These are phyloP conservation scores for Penicillium argentinense DNA, from an alignment of 495 filamentous ascomycete genomes.

Conservation along the genomic window DNA sequence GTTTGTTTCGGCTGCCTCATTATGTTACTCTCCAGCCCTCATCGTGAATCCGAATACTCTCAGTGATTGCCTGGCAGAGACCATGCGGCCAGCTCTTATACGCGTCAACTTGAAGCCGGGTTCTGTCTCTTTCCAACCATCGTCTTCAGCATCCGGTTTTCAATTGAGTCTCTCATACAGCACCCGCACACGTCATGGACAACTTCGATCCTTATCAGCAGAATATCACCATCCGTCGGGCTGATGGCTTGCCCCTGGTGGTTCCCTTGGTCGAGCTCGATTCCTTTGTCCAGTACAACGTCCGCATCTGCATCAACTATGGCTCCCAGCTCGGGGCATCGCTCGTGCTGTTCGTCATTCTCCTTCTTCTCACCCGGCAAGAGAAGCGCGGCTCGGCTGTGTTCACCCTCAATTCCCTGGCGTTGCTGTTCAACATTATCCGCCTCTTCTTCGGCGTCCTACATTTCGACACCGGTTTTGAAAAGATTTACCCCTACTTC, in stretches of 20 bases:
- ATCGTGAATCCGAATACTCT: background rate
- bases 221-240: conserved; percentile 50
- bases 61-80: background rate
- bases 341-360: conserved; percentile 61
- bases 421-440: conserved; percentile 58
- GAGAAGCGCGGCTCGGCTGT: conserved; percentile 61
- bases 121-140: background rate
- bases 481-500: conserved; percentile 58
- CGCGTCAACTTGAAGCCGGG: background rate
- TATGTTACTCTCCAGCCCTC: conserved; percentile 4
- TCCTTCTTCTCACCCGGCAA: conserved; percentile 61
- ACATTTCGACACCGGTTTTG: conserved; percentile 59
- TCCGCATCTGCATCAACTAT: conserved; percentile 65
- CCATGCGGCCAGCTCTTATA: conserved; percentile 8
- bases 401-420: conserved; percentile 63
- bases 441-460: conserved; percentile 59
- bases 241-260: conserved; percentile 53
- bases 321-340: conserved; percentile 73
- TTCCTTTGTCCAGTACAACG: conserved; percentile 46
- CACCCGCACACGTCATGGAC: background rate
- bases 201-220: conserved; percentile 54
- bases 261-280: conserved; percentile 52
- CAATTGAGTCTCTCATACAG: conserved; percentile 3
- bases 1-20: conserved; percentile 31
- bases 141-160: background rate